Conservation (phyloP, 768 basidiomycete species). For the Amanita pseudoporphyria region DNA sequence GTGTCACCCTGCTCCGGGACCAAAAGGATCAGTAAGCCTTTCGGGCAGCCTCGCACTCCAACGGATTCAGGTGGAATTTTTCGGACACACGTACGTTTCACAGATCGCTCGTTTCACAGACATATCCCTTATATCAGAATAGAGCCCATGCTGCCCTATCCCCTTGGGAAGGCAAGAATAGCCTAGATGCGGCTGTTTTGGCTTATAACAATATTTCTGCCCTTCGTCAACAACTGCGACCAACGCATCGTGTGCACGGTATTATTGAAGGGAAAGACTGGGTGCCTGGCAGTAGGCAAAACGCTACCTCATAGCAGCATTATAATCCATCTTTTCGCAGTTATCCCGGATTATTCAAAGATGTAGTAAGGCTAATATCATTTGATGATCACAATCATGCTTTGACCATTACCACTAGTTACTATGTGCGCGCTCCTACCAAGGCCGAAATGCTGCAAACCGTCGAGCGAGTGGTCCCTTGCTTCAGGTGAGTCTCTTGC, state of each 20-base stretch:
- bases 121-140: neutral
- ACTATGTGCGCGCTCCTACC: conserved; percentile 65
- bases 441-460: conserved; percentile 50
- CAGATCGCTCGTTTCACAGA: neutral
- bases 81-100: conserved; percentile 56
- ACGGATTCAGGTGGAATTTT: conserved; percentile 51
- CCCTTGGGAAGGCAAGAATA: conserved; percentile 81
- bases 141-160: conserved; percentile 73
- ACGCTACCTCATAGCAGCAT: neutral
- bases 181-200: conserved; percentile 80
- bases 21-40: conserved; percentile 56
- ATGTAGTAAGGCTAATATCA: conserved; percentile 38
- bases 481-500: conserved; percentile 50
- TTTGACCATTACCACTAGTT: conserved; percentile 26
- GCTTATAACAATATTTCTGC: conserved; percentile 74
- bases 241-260: conserved; percentile 73
- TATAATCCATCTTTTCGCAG: conserved; percentile 24
- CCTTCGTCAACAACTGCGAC: conserved; percentile 73
- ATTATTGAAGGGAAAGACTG: conserved; percentile 69
- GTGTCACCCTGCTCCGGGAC: conserved; percentile 80
- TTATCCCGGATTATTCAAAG: conserved; percentile 76
- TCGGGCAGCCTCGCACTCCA: conserved; percentile 56
- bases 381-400: no score
- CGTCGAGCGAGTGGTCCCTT: conserved; percentile 51
- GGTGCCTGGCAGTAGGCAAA: conserved; percentile 55